Conservation (phyloP, 306 rosid genomes). For the Cucumis melo region DNA sequence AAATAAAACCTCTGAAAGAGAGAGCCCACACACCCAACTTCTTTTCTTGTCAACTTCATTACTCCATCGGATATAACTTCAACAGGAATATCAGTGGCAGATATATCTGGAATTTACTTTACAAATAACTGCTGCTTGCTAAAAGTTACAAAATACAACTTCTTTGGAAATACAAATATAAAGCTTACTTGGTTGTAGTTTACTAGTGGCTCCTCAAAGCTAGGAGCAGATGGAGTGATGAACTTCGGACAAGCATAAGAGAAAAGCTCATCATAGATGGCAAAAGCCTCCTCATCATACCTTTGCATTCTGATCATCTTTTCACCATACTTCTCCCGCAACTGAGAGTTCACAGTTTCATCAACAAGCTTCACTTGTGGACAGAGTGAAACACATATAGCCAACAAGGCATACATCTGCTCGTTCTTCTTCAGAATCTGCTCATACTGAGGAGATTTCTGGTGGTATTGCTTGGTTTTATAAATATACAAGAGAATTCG, state of each 20-base stretch:
- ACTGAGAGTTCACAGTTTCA: conserved; percentile 79
- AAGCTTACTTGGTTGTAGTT: conserved; percentile 81
- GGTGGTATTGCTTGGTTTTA: conserved; percentile 70
- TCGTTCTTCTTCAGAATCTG: conserved; percentile 95
- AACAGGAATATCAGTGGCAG: background rate
- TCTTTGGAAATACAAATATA: background rate
- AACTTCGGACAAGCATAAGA: conserved; percentile 98
- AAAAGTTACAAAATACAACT: background rate
- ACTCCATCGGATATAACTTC: background rate
- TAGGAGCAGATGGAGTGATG: conserved; percentile 94
- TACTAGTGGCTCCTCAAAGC: conserved; percentile 83
- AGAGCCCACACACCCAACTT: background rate
- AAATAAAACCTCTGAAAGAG: conserved; percentile 1
- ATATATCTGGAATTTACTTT: background rate
- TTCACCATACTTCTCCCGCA: conserved; percentile 93
- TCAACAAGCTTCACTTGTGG: conserved; percentile 83
- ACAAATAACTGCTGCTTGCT: background rate
- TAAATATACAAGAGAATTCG: conserved; percentile 73
- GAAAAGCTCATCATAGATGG: conserved; percentile 91
- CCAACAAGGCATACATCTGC: conserved; percentile 98
- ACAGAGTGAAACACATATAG: conserved; percentile 80
- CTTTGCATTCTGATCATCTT: conserved; percentile 92
- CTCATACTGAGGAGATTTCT: conserved; percentile 87
- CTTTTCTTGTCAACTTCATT: background rate
- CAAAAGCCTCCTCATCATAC: conserved; percentile 87